Evolutionary conservation across 805 yeast genomes (phyloP).

Genomic region (Barnettozyma salicaria): DNA sequence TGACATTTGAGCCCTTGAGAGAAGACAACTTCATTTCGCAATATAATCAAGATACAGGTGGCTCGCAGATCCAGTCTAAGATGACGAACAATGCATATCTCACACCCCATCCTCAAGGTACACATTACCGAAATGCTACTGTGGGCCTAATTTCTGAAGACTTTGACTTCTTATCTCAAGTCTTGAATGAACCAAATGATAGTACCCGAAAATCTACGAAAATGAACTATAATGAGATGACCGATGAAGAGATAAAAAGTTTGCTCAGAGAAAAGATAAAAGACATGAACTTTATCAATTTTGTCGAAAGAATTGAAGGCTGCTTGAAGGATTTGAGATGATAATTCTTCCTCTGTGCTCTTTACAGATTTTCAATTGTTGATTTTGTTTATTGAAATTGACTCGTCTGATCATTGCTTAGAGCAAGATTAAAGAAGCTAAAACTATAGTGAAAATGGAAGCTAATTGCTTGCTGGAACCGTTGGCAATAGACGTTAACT

Average conservation of each 20-base stretch:
- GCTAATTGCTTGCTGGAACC: constrained; percentile 8
- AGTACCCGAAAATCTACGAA: neutral
- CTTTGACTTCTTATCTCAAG: constrained; percentile 14
- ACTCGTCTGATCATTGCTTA: too few relatives aligned
- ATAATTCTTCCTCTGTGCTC: too few relatives aligned
- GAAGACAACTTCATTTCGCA: constrained; percentile 3
- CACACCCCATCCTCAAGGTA: too few relatives aligned
- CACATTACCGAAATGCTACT: neutral
- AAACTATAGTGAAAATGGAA: constrained; percentile 11
- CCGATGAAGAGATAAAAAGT: constrained; percentile 17
- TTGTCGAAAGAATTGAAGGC: constrained; percentile 21
- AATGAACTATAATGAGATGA: constrained; percentile 8
- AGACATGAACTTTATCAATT: constrained; percentile 21
- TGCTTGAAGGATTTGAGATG: constrained; percentile 16
- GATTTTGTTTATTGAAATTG: too few relatives aligned
- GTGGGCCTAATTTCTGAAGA: neutral
- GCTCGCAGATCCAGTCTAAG: too few relatives aligned
- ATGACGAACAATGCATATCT: too few relatives aligned
- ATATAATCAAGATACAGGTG: neutral
- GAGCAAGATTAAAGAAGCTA: constrained; percentile 11
- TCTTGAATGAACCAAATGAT: constrained; percentile 11
- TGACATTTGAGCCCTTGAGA: constrained; percentile 3
- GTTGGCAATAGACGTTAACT: constrained; percentile 3
- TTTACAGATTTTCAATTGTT: too few relatives aligned
- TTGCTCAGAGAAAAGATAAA: constrained; percentile 20